Evolutionary conservation across 257 asterid genomes (phyloP).

Genomic region (Handroanthus guayacan): DNA sequence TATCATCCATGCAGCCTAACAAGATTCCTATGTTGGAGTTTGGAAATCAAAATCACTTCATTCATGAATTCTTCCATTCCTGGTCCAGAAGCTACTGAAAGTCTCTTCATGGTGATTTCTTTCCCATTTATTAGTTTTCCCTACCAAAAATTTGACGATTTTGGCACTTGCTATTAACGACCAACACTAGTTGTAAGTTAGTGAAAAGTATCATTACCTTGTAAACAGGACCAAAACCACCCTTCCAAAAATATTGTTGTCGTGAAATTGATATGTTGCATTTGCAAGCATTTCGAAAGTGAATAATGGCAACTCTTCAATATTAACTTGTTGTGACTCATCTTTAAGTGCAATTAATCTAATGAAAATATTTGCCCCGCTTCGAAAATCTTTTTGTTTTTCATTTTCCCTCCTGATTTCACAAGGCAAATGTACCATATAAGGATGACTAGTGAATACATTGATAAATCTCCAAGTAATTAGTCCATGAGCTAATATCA

Average conservation of each 20-base stretch:
- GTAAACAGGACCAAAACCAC: constrained; percentile 75
- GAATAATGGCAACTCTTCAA: constrained; percentile 59
- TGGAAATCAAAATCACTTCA: constrained; percentile 62
- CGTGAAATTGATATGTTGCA: constrained; percentile 54
- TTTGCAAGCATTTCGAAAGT: constrained; percentile 49
- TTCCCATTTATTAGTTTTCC: constrained; percentile 50
- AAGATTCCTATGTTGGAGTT: constrained; percentile 67
- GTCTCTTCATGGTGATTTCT: constrained; percentile 68
- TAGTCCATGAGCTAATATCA: not conserved
- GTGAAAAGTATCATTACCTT: constrained; percentile 43
- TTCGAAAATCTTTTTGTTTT: constrained; percentile 31
- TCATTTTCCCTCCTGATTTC: constrained; percentile 33
- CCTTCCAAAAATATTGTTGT: constrained; percentile 57
- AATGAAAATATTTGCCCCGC: constrained; percentile 36
- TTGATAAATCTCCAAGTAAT: not conserved
- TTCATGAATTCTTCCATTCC: constrained; percentile 66
- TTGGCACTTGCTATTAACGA: not conserved
- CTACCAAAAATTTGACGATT: constrained; percentile 10
- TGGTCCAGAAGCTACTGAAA: constrained; percentile 58
- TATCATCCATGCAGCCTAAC: constrained; percentile 60
- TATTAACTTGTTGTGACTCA: constrained; percentile 40
- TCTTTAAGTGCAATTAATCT: constrained; percentile 39
- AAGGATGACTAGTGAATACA: not conserved
- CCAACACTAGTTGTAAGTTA: not conserved
- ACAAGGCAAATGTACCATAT: not conserved